Conservation (phyloP, 805 yeast genomes). For the Peterozyma xylosa region DNA sequence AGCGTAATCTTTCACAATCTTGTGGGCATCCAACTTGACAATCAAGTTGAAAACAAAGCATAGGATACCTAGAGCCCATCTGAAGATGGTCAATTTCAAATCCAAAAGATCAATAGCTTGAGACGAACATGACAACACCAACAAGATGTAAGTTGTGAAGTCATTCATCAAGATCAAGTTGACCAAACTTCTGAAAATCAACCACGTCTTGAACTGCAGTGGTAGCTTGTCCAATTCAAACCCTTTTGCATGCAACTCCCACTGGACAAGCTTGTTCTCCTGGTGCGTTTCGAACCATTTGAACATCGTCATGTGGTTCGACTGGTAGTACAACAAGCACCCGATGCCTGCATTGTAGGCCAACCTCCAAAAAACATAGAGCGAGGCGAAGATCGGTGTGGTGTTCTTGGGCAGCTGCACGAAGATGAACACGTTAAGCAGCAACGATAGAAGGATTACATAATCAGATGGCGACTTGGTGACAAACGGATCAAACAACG, state of each 20-base stretch:
- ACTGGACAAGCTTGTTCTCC: slow-evolving; percentile 26
- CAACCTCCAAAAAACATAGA: slow-evolving; percentile 69
- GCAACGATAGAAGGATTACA: slow-evolving; percentile 41
- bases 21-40: slow-evolving; percentile 84
- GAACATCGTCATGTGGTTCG: slow-evolving; percentile 50
- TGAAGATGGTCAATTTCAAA: slow-evolving; percentile 33
- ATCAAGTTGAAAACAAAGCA: slow-evolving; percentile 69
- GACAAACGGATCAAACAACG: slow-evolving; percentile 70
- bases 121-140: slow-evolving; percentile 41
- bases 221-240: slow-evolving; percentile 35
- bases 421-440: slow-evolving; percentile 25
- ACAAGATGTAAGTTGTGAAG: slow-evolving; percentile 64
- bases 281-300: slow-evolving; percentile 19
- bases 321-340: slow-evolving; percentile 54
- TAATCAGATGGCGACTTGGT: slow-evolving; percentile 61
- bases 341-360: slow-evolving; percentile 82
- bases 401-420: slow-evolving; percentile 17
- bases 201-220: slow-evolving; percentile 76
- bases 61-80: slow-evolving; percentile 50
- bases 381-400: slow-evolving; percentile 34
- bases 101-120: slow-evolving; percentile 32
- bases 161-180: slow-evolving; percentile 82
- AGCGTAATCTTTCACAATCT: slow-evolving; percentile 83
- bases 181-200: slow-evolving; percentile 69
- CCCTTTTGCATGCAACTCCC: slow-evolving; percentile 39